Evolutionary conservation across 805 yeast species (phyloP).

Genomic region (Candida incommunis): DNA sequence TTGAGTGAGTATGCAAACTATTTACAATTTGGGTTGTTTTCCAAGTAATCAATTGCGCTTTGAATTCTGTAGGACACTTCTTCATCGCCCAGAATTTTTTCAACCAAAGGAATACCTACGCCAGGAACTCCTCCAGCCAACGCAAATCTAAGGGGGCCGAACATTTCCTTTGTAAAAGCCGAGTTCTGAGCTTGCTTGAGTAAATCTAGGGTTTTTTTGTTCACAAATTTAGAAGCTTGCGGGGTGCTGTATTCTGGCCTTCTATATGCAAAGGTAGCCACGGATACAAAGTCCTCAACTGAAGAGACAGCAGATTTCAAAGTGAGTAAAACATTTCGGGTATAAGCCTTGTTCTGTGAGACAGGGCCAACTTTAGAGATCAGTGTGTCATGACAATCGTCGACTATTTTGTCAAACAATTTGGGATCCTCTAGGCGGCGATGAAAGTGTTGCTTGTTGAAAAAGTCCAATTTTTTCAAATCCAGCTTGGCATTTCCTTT

Average conservation of each 20-base stretch:
- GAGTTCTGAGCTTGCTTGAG: neutral
- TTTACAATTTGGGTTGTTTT: no score
- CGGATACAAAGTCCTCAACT: slow-evolving; percentile 35
- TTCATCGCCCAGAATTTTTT: neutral
- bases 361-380: slow-evolving; percentile 7
- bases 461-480: slow-evolving; percentile 54
- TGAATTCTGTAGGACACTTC: neutral
- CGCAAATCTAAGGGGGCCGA: neutral
- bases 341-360: slow-evolving; percentile 18
- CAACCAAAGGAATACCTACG: neutral
- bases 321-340: slow-evolving; percentile 26
- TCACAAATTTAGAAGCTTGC: neutral
- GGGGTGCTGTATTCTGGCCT: slow-evolving; percentile 3
- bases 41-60: no score
- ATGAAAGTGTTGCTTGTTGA: slow-evolving; percentile 59
- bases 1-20: no score
- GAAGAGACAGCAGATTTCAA: slow-evolving; percentile 39
- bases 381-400: slow-evolving; percentile 7
- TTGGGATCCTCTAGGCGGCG: slow-evolving; percentile 27
- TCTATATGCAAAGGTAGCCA: slow-evolving; percentile 28
- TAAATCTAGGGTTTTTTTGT: neutral
- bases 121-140: neutral
- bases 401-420: slow-evolving; percentile 3
- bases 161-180: neutral
- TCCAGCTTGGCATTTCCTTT: slow-evolving; percentile 92